These are phyloP conservation scores for Fonsecaea pedrosoi DNA, from an alignment of 2,329 filamentous ascomycete genomes.

Conservation along the genomic window DNA sequence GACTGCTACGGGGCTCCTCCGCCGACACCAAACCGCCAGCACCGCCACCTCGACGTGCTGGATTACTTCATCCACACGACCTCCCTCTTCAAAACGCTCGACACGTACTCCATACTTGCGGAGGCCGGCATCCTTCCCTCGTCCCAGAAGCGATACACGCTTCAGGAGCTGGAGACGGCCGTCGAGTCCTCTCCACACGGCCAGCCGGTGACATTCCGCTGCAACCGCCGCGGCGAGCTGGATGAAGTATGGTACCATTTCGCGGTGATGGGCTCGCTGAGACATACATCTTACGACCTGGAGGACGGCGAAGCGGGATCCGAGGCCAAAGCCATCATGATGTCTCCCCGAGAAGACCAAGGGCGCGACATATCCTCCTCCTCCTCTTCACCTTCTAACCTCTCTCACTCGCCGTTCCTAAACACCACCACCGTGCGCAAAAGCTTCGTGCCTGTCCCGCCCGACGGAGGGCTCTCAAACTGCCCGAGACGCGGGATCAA, in stretches of 20 bases:
- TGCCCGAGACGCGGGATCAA: constrained; percentile 70
- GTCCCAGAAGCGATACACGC: constrained; percentile 63
- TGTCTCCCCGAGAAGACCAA: neutral
- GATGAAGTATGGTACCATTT: constrained; percentile 69
- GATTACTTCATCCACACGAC: constrained; percentile 74
- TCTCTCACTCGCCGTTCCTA: constrained; percentile 33
- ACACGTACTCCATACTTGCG: constrained; percentile 68
- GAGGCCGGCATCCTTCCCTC: constrained; percentile 66
- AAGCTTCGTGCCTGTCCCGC: constrained; percentile 42
- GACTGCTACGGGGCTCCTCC: constrained; percentile 70
- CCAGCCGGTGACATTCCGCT: constrained; percentile 65
- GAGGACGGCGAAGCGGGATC: constrained; percentile 36
- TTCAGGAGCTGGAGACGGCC: constrained; percentile 64
- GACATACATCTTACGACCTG: constrained; percentile 28
- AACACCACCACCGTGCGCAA: constrained; percentile 61
- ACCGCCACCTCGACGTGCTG: constrained; percentile 61
- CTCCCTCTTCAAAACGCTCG: constrained; percentile 69
- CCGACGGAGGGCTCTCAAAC: constrained; percentile 64
- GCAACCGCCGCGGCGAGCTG: constrained; percentile 58
- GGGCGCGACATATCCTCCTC: neutral
- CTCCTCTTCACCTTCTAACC: no score
- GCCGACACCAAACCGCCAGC: constrained; percentile 42
- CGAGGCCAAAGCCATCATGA: neutral
- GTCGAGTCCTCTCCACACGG: constrained; percentile 62
- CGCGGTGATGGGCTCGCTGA: constrained; percentile 60